Evolutionary conservation across 257 asterid species (phyloP).

Genomic region (Primulina tabacum): DNA sequence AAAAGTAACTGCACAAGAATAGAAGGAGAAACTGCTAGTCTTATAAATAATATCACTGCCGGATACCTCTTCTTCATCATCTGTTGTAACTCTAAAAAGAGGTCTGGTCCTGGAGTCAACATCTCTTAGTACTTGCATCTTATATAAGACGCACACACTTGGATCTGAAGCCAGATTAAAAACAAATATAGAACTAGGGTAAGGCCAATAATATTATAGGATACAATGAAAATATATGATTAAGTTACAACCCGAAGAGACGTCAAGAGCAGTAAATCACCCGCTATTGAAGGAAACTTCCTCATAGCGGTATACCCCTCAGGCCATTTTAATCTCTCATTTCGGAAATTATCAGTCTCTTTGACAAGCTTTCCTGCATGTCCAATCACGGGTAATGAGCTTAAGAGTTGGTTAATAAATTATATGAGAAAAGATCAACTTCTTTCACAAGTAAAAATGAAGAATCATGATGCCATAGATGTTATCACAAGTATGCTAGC

Average conservation of each 20-base stretch:
- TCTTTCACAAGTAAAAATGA: slow-evolving; percentile 10
- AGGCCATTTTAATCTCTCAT: slow-evolving; percentile 78
- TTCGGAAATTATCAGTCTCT: slow-evolving; percentile 63
- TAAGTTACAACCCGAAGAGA: slow-evolving; percentile 13
- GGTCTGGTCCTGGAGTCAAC: slow-evolving; percentile 58
- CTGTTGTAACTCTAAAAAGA: slow-evolving; percentile 71
- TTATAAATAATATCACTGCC: slow-evolving; percentile 22
- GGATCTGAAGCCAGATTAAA: slow-evolving; percentile 61
- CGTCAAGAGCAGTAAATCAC: slow-evolving; percentile 34
- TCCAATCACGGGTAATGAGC: slow-evolving; percentile 27
- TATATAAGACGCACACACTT: slow-evolving; percentile 46
- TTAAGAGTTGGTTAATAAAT: slow-evolving; percentile 25
- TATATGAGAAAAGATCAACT: slow-evolving; percentile 14
- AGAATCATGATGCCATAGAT: slow-evolving; percentile 19
- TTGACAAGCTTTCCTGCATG: slow-evolving; percentile 73
- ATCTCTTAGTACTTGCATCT: slow-evolving; percentile 88
- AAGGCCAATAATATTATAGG: slow-evolving; percentile 7
- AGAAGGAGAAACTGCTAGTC: slow-evolving; percentile 12
- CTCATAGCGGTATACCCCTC: slow-evolving; percentile 86
- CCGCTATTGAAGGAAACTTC: slow-evolving; percentile 57
- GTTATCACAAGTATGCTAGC: slow-evolving; percentile 20
- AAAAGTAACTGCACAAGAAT: slow-evolving; percentile 12
- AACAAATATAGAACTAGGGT: slow-evolving; percentile 18
- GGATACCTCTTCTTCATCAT: slow-evolving; percentile 76
- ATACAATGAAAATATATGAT: slow-evolving; percentile 17